Base-by-base conservation (phyloP, 2,329 filamentous ascomycete genomes). In the Pseudogymnoascus sp. region DNA sequence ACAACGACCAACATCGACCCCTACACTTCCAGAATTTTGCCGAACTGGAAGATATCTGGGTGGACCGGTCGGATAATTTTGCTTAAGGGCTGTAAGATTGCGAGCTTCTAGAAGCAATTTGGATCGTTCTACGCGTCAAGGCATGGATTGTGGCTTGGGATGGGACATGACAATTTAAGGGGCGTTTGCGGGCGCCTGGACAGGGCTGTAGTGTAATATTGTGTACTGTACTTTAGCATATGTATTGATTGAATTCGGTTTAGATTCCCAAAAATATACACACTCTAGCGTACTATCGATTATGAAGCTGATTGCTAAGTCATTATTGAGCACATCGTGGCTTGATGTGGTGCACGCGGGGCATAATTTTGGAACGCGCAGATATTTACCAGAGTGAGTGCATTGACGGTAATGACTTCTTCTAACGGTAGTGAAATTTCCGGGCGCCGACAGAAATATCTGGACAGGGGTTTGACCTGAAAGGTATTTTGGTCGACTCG, bases 21-120 rank as follows among this genome's bases (percentile, higher is more conserved):
- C 80, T 97, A 63, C 95, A 99, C 78, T 99, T 99, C 83, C 89
- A 93, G 75, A 96, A 92, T 76, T 99, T 99, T 78, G 91, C 93
- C 0, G 93, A 99, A 80, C 77, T 99, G 74, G 95, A 99, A 78
- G 93, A 99, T 76, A 90, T 96, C 44, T 96, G 93, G 86, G 93
- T 97, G 56, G 95, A 99, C 76, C 83, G 92, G 71, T 86, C 86
- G 67, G 93, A 99, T 79, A 93, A 93, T 75, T 96, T 99, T 79
- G 93, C 91, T 70, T 97, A 83, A 81, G 68, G 37, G 60, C 59
- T 37, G 23, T 40, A 31, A 60, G 38, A 60, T 60, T 60, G 59
- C 33, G 59, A 42, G 59, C 38, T 42, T 40, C 35, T 40, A 31
- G 38, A 40, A 42, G 59, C 33, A 60, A 60, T 26, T 42, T 40